Evolutionary conservation across 768 basidiomycete genomes (phyloP).

Genomic region (Mycena floridula): DNA sequence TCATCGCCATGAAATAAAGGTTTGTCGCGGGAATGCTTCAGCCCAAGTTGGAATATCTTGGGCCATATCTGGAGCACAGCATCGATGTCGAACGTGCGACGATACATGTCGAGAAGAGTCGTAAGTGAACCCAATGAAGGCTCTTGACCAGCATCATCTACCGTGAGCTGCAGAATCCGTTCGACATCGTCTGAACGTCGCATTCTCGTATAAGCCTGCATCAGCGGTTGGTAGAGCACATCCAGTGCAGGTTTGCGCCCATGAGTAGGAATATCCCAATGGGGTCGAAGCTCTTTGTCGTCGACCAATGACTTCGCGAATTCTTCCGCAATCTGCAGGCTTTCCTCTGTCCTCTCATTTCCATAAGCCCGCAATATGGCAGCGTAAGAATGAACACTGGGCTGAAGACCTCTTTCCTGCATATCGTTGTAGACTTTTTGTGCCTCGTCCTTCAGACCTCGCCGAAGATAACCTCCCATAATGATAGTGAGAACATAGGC

Average conservation of each 20-base stretch:
- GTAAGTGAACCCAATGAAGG: constrained; percentile 57
- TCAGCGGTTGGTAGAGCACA: constrained; percentile 55
- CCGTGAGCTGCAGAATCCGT: constrained; percentile 45
- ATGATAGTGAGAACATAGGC: constrained; percentile 67
- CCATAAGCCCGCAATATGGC: constrained; percentile 62
- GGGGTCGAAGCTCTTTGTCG: constrained; percentile 22
- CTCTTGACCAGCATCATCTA: constrained; percentile 40
- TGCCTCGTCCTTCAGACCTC: constrained; percentile 46
- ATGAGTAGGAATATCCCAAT: constrained; percentile 33
- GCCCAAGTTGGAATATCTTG: constrained; percentile 54
- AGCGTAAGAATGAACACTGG: constrained; percentile 61
- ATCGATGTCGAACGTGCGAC: constrained; percentile 47
- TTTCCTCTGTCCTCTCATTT: constrained; percentile 38
- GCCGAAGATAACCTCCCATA: constrained; percentile 65
- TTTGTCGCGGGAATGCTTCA: constrained; percentile 29
- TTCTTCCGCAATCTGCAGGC: constrained; percentile 54
- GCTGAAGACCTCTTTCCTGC: constrained; percentile 54
- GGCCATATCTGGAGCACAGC: constrained; percentile 63
- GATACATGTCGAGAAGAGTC: constrained; percentile 67
- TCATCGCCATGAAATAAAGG: constrained; percentile 18
- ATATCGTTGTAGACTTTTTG: constrained; percentile 70
- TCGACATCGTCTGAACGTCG: constrained; percentile 47
- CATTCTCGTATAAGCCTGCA: constrained; percentile 42
- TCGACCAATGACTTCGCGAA: constrained; percentile 52
- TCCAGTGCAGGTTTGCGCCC: constrained; percentile 41